Base-by-base conservation (phyloP, 441 rosid genomes). In the Corymbia citriodora region DNA sequence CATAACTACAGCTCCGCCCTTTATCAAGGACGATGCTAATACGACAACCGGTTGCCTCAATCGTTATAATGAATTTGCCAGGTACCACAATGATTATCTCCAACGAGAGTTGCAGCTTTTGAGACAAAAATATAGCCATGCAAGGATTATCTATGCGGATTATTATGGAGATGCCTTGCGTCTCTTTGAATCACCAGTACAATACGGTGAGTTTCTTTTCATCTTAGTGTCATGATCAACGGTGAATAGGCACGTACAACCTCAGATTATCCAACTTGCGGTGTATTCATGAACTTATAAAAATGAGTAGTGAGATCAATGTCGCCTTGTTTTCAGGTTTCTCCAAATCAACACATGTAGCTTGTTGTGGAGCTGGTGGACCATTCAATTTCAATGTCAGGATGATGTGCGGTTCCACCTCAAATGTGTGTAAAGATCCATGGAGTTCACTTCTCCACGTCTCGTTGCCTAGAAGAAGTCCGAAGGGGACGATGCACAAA, bases 121-220 rank as follows among this genome's bases (percentile, higher is more conserved):
- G 86, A 81, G 53, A 81, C 10, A 45, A 81, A 81, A 81, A 17
- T 93, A 96, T 87, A 95, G 96, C 48, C 93, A 94, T 86, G 92
- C 94, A 10, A 95, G 91, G 87, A 94, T 97, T 7, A 93, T 94
- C 7, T 97, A 97, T 72, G 99, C 97, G 9, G 98, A 97, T 91
- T 95, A 96, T 90, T 97, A 96, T 54, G 91, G 93, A 40, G 95
- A 96, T 1, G 94, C 97, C 88, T 92, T 68, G 93, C 93, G 93
- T 82, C 92, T 94, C 92, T 88, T 33, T 91, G 94, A 92, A 89
- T 86, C 95, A 11, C 98, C 97, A 87, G 86, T 55, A 54, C 95
- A 89, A 82, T 92, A 94, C 25, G 98, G 99, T 97, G 48, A 90
- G 93, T 81, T 81, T 87, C 33, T 4, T 85, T 31, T 89, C 27